Evolutionary conservation across 1,284 basidiomycete genomes (phyloP).

Genomic region (Cryptococcus maquisensis): DNA sequence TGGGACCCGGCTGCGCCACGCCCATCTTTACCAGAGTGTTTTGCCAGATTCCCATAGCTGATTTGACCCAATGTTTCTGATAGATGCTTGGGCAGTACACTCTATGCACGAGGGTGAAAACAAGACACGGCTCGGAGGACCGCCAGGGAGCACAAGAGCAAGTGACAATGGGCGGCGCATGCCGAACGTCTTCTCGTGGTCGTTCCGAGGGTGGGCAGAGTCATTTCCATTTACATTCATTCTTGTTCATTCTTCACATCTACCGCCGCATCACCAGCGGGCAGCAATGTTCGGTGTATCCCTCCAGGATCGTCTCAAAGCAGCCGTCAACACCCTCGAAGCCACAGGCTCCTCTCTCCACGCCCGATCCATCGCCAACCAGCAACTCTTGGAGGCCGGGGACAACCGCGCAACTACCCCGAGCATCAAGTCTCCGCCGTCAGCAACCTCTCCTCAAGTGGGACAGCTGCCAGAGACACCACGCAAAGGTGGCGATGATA

Average conservation of each 20-base stretch:
- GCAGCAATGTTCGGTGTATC: constrained; percentile 29
- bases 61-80: no score
- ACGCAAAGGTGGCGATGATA: background rate
- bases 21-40: constrained; percentile 42
- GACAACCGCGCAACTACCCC: background rate
- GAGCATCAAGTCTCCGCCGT: background rate
- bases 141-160: no score
- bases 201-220: no score
- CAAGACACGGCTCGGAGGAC: no score
- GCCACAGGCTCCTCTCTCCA: constrained; percentile 36
- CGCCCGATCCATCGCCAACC: constrained; percentile 26
- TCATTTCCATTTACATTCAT: no score
- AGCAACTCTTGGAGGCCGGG: constrained; percentile 7
- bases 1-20: constrained; percentile 69
- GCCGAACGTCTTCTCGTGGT: no score
- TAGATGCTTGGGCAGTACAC: no score
- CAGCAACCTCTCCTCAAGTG: background rate
- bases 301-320: constrained; percentile 42
- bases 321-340: constrained; percentile 41
- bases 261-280: no score
- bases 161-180: no score
- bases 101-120: no score
- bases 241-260: no score
- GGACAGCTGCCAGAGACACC: background rate
- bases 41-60: constrained; percentile 38